Evolutionary conservation across 208 protist genomes (phyloP), one percentile per base, ranked within the genome.

Genomic region (Acanthamoeba triangularis): DNA sequence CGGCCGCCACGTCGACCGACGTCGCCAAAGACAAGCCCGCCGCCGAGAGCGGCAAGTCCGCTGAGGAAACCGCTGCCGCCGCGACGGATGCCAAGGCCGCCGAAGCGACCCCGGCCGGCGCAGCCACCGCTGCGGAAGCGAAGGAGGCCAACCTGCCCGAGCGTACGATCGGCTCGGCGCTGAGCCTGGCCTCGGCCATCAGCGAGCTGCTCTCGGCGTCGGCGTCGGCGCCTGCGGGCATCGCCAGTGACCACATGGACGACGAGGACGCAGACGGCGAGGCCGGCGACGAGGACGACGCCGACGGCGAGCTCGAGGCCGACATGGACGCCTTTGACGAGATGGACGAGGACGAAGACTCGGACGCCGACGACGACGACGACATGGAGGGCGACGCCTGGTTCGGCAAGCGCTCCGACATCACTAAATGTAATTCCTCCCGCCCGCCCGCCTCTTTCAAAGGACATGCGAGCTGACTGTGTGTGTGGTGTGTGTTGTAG

Each of bases 321-420:
- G 74, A 84, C 44, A 52, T 44, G 25, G 74, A 84, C 30, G 33
- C 80, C 52, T 88, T 88, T 88, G 80, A 88, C 23, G 80, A 88
- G 0, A n/a, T 88, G 25, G 80, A 88, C n/a, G 80, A 56, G 8
- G 80, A 88, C 30, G 80, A 88, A 49, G 80, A 88, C 80, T 88
- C 80, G 14, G 80, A 88, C n/a, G 44, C 16, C 8, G 80, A 88
- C 11, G 80, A 88, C 35, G 80, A 88, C 28, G 80, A 88, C 49
- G 80, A 88, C 35, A n/a, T n/a, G 59, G 80, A 88, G 13, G 23
- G 35, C 33, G 80, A 88, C 8, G 18, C 49, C 23, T 88, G 80
- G 80, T 88, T 88, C n/a, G 52, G 80, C 80, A 88, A 88, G 52
- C 80, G 80, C n/a, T 88, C 80, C 49, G 80, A 88, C 52, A n/a